Evolutionary conservation across 2,329 filamentous ascomycete genomes (phyloP), one percentile per base, ranked within the genome.

Genomic region (Rhinocladiella similis): DNA sequence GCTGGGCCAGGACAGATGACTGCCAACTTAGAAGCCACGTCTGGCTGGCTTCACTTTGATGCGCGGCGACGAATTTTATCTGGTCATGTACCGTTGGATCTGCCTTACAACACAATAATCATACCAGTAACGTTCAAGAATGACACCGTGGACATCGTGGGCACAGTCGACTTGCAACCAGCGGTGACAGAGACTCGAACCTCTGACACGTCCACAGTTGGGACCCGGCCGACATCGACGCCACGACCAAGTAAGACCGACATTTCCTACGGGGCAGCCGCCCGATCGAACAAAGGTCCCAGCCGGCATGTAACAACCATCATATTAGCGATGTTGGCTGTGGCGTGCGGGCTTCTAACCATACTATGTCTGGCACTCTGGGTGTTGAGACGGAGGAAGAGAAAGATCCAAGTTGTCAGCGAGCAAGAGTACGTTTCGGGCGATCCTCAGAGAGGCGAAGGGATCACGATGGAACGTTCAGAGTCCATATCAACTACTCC

Each of bases 41-140:
- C 54, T 5, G 22, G 16, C 22, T 64, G 62, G 62, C 54, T 62
- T 38, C 35, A 47, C 9, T 57, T 57, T 41, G 46, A 62, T 35
- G 9, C 45, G 29, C 27, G 29, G 14, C 54, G 16, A 18, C 47
- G 50, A 53, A 42, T 45, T 18, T 41, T 61, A 35, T 57, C 51
- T 25, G 61, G 59, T 1, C 10, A 33, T 10, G 39, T 53, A 22
- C 61, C 59, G 3, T 9, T 22, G 16, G 25, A 46, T 47, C 46
- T 50, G 18, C 14, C 43, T 22, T 13, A 19, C 13, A 27, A 27
- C 35, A 53, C 47, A 20, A 22, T 56, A 10, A 43, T 38, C 52
- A 27, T 59, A 18, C 36, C 50, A 7, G 41, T 62, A 27, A 45
- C 47, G 9, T 57, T 57, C 36, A 25, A 35, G 20, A 55, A 60